phyloP scores from a whole-genome alignment of 1,284 basidiomycete species.

The Phellinidium pouzarii region DNA sequence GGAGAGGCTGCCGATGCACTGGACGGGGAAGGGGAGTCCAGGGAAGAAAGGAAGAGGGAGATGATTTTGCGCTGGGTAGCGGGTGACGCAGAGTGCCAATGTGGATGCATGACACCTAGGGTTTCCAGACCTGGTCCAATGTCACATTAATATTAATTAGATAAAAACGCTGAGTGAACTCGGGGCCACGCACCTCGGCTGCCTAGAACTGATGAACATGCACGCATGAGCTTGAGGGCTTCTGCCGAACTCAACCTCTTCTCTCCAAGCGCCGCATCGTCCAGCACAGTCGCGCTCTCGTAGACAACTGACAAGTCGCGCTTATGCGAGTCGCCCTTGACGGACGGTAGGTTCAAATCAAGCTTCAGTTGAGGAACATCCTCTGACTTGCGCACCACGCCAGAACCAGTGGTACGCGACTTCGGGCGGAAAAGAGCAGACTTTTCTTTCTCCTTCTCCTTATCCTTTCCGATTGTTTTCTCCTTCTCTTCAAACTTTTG shows the following conservation, averaged over 20 bases:
- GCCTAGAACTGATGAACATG: constrained; percentile 56
- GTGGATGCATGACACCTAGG: constrained; percentile 73
- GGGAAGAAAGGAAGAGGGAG: constrained; percentile 61
- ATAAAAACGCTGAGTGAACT: not conserved
- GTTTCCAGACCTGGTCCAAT: constrained; percentile 53
- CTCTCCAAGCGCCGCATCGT: constrained; percentile 49
- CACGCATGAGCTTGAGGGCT: constrained; percentile 52
- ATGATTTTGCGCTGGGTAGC: constrained; percentile 61
- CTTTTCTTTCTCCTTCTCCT: constrained; percentile 34
- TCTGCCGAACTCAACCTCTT: constrained; percentile 53
- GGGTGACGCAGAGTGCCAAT: constrained; percentile 69
- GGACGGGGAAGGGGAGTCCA: constrained; percentile 38
- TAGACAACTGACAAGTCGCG: constrained; percentile 42
- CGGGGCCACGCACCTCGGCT: constrained; percentile 43
- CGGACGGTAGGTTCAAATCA: constrained; percentile 38
- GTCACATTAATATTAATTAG: constrained; percentile 11
- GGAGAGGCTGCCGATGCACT: constrained; percentile 44
- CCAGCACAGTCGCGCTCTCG: constrained; percentile 36
- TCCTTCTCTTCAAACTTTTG: constrained; percentile 28
- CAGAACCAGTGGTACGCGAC: constrained; percentile 31
- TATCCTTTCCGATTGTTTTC: constrained; percentile 21
- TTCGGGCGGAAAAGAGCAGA: constrained; percentile 42
- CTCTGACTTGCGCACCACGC: constrained; percentile 27
- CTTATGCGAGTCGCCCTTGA: constrained; percentile 40
- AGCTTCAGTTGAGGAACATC: constrained; percentile 51